Base-by-base conservation (phyloP, 1,284 basidiomycete genomes). In the Austroboletus niveus region DNA sequence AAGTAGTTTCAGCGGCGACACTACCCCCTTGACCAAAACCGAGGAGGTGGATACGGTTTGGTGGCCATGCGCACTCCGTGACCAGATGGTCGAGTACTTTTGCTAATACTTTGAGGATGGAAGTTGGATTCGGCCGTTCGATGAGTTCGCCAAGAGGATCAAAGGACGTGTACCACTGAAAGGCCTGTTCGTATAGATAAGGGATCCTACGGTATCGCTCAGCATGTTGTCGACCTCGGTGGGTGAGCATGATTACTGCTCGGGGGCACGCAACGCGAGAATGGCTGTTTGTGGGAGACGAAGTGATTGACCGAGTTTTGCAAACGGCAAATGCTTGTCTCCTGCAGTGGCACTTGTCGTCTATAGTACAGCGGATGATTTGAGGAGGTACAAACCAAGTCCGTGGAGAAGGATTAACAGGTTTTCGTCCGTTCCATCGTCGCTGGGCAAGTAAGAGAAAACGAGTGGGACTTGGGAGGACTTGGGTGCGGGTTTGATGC, bases 1-100 rank as follows among this genome's bases (percentile, higher is more conserved):
- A 89, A 59, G 14, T 75, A 78, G 85, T 74, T 67, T 97, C 92
- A 1, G 81, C 78, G 3, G 83, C 89, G 34, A 92, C 81, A 29
- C 78, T 90, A 0, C 92, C 94, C 1, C 94, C 94, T 68, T 97
- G 94, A 0, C 81, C 92, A 61, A 93, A 97, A 5, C 94, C 94
- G 59, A 96, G 92, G 12, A 95, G 63, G 66, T 97, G 93, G 20
- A 97, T 86, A 17, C 79, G 74, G 6, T 79, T 58, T 0, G 77
- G 60, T 0, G 79, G 71, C 94, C 94, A 96, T 1, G 72, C 62
- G 57, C 87, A 88, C 35, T 77, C 75, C 3, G 68, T 57, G 6
- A 73, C 74, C 45, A 96, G 79, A 58, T 88, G 77, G 9, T 72
- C 64, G 49, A 92, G 58, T 22, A 88, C 71, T 10, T 68, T 72